Evolutionary conservation across 192 early-diverging fungal species (phyloP), one percentile per base, ranked within the genome.

Genomic region (Globomyces pollinis-pini): DNA sequence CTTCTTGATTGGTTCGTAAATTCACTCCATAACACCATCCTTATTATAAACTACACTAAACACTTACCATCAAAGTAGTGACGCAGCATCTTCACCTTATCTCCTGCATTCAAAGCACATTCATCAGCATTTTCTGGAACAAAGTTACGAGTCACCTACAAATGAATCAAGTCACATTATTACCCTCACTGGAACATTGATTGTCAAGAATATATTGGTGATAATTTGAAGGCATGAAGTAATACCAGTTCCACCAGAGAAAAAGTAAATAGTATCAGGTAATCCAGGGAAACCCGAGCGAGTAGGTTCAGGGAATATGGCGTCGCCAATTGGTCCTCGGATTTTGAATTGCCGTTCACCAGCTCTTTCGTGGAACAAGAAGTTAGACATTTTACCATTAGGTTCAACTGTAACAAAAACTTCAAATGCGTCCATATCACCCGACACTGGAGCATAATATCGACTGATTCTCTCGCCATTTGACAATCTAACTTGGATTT

Each of bases 51-150:
- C n/a, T 31, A 28, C 67, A 42, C 11, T 16, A 18, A 42, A 16
- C 15, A 18, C 71, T 68, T 70, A 6, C 71, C 71, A 49, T 73
- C 71, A 43, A 51, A 62, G 55, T 53, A 59, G 62, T 73, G 71
- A 38, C 50, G 32, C 20, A 38, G 44, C 18, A 61, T 50, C 9
- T 45, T 35, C 18, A 73, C 68, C 6, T 13, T 12, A 41, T 73
- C 68, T 20, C 64, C 64, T 6, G 42, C 24, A 2, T 28, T 16
- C 3, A 71, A 26, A 15, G 28, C 26, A 23, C 70, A 32, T 39
- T 73, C 71, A 36, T 73, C 71, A 13, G 38, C 61, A n/a, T 49
- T 35, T 4, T 34, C 8, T 29, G 68, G 38, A 24, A 8, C 3
- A 38, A 66, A 71, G 35, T 51, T 43, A 18, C 29, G 30, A 3